A percentile compares a stretch with the other conserved stretches of the same genome.
Conservation (phyloP, 2,329 filamentous ascomycete genomes). For the Trichoderma gracile region DNA sequence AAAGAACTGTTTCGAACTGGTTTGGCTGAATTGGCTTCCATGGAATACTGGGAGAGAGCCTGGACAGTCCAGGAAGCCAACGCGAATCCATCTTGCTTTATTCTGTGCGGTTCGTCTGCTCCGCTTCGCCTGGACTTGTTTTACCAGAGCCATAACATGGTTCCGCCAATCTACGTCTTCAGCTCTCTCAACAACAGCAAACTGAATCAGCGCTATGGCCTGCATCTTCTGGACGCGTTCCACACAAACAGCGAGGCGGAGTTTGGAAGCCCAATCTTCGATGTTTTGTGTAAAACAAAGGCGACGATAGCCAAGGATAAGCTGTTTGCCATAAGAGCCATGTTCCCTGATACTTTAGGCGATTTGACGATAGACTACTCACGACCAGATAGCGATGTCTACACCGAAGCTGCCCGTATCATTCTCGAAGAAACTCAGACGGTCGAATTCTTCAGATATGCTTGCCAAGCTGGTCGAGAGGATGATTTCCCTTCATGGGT, state of each 20-base stretch:
- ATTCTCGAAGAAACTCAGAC: not conserved
- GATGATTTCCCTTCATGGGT: not conserved
- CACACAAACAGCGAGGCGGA: not conserved
- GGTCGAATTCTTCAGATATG: not conserved
- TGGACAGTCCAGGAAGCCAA: constrained; percentile 15
- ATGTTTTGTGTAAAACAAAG: constrained; percentile 3
- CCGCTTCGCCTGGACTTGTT: constrained; percentile 5
- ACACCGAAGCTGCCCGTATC: not conserved
- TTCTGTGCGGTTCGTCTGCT: constrained; percentile 5
- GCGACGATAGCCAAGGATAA: constrained; percentile 7
- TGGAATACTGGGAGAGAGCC: constrained; percentile 10
- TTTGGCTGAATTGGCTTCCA: not conserved
- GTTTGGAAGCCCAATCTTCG: not conserved
- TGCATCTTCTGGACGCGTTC: not conserved
- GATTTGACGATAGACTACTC: not conserved
- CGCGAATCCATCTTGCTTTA: not conserved
- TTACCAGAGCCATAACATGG: constrained; percentile 2
- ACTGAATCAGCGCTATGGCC: not conserved
- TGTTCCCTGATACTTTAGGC: not conserved
- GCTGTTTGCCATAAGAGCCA: not conserved
- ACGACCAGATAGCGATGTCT: not conserved
- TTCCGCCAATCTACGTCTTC: constrained; percentile 1
- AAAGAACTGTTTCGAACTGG: not conserved
- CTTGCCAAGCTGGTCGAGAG: not conserved
- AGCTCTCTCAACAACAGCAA: not conserved